These are phyloP conservation scores for Scutellaria baicalensis DNA, from an alignment of 257 asterid genomes.

Conservation along the genomic window DNA sequence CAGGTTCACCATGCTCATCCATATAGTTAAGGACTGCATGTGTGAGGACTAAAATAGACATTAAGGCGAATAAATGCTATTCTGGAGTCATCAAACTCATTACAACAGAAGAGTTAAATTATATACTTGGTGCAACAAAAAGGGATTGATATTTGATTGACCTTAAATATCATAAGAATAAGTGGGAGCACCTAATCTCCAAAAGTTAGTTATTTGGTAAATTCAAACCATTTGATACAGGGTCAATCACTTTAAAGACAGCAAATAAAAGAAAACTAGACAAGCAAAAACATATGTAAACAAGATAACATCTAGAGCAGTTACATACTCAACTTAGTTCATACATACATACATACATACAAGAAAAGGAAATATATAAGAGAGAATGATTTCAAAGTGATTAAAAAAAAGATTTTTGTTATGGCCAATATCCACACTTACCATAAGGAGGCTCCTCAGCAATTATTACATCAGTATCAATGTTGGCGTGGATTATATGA, in stretches of 20 bases:
- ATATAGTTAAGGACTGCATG: neutral
- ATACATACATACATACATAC: neutral
- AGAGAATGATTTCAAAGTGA: neutral
- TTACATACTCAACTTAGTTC: neutral
- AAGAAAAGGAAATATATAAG: neutral
- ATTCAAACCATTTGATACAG: neutral
- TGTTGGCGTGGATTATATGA: constrained; percentile 98
- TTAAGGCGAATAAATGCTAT: neutral
- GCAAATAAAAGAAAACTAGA: neutral
- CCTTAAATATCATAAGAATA: neutral
- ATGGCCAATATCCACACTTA: constrained; percentile 23
- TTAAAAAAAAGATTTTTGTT: neutral
- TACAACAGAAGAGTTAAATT: neutral
- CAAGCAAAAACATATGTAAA: neutral
- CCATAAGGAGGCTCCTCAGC: constrained; percentile 99
- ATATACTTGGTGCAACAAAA: neutral
- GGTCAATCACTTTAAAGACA: constrained; percentile 4
- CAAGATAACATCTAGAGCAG: neutral
- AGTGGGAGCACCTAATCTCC: neutral
- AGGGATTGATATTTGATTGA: neutral
- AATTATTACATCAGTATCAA: constrained; percentile 96
- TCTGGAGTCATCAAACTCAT: neutral
- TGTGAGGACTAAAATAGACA: neutral
- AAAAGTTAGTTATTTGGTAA: neutral
- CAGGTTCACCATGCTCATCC: neutral